phyloP scores from a whole-genome alignment of 2,329 filamentous ascomycete genomes.

The Graphilbum sp. region DNA sequence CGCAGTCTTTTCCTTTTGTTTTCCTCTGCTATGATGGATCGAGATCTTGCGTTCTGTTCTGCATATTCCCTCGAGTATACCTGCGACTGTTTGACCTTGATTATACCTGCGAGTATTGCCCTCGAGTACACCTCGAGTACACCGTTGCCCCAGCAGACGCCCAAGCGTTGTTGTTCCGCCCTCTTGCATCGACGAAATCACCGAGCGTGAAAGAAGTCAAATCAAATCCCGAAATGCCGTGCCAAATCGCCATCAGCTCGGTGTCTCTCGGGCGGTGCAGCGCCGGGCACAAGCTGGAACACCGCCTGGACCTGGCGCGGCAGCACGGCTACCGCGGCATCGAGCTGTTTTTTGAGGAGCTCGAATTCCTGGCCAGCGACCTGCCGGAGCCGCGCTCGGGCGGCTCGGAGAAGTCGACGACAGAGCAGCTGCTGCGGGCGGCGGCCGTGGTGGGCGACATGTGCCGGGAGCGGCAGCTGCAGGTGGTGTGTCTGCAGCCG shows the following conservation, averaged over 20 bases:
- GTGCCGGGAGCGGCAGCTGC: constrained; percentile 26
- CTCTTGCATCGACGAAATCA: too few relatives aligned
- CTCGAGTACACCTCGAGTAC: too few relatives aligned
- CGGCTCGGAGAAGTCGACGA: neutral
- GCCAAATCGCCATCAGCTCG: constrained; percentile 7
- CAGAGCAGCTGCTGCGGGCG: constrained; percentile 18
- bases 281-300: constrained; percentile 7
- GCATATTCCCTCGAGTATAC: too few relatives aligned
- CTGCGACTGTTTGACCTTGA: too few relatives aligned
- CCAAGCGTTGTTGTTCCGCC: too few relatives aligned
- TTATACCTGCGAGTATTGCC: too few relatives aligned
- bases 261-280: constrained; percentile 8
- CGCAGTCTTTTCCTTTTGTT: too few relatives aligned
- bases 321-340: constrained; percentile 32
- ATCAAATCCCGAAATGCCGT: neutral
- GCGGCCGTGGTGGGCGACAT: constrained; percentile 28
- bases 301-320: constrained; percentile 5
- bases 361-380: constrained; percentile 30
- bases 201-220: too few relatives aligned
- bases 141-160: too few relatives aligned
- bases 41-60: too few relatives aligned
- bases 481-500: constrained; percentile 40
- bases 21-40: too few relatives aligned
- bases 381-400: neutral
- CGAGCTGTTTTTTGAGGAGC: constrained; percentile 48